Percentiles rank a stretch among this genome's conserved stretches.
phyloP scores from a whole-genome alignment of 2,329 filamentous ascomycete genomes.

The Hypoxylon sp. region DNA sequence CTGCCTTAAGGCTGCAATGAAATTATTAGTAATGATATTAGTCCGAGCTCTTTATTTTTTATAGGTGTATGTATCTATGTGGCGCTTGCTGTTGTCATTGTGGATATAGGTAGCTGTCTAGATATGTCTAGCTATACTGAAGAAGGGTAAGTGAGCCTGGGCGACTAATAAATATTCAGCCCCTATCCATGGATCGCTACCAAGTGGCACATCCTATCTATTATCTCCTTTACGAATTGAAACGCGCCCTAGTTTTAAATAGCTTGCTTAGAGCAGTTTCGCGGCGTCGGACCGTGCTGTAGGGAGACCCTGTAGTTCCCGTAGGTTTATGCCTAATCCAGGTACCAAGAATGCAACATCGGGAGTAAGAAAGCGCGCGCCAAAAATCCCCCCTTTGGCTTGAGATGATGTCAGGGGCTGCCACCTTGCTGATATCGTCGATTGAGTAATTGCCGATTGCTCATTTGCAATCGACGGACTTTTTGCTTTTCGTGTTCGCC shows the following conservation, averaged over 20 bases:
- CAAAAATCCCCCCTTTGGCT: slow-evolving; percentile 19
- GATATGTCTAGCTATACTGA: slow-evolving; percentile 4
- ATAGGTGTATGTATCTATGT: background rate
- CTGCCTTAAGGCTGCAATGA: slow-evolving; percentile 28
- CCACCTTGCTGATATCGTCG: slow-evolving; percentile 12
- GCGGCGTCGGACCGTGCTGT: slow-evolving; percentile 40
- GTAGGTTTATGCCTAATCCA: slow-evolving; percentile 29
- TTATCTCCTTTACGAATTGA: slow-evolving; percentile 32
- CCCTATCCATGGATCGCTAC: background rate
- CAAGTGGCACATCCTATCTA: slow-evolving; percentile 14
- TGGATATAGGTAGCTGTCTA: slow-evolving; percentile 2
- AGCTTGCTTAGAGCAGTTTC: slow-evolving; percentile 30
- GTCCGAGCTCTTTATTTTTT: background rate
- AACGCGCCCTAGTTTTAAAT: slow-evolving; percentile 35
- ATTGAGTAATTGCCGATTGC: slow-evolving; percentile 14
- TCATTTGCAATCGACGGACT: slow-evolving; percentile 3
- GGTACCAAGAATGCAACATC: slow-evolving; percentile 30
- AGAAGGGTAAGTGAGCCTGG: slow-evolving; percentile 9
- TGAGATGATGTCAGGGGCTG: slow-evolving; percentile 38
- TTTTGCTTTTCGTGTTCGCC: background rate
- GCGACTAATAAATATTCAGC: slow-evolving; percentile 17
- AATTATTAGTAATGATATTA: slow-evolving; percentile 38
- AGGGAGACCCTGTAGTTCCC: slow-evolving; percentile 23
- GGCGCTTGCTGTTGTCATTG: slow-evolving; percentile 6
- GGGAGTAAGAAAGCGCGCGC: slow-evolving; percentile 22